Conservation (phyloP, 2,329 filamentous ascomycete genomes). For the Gyromitra esculenta region DNA sequence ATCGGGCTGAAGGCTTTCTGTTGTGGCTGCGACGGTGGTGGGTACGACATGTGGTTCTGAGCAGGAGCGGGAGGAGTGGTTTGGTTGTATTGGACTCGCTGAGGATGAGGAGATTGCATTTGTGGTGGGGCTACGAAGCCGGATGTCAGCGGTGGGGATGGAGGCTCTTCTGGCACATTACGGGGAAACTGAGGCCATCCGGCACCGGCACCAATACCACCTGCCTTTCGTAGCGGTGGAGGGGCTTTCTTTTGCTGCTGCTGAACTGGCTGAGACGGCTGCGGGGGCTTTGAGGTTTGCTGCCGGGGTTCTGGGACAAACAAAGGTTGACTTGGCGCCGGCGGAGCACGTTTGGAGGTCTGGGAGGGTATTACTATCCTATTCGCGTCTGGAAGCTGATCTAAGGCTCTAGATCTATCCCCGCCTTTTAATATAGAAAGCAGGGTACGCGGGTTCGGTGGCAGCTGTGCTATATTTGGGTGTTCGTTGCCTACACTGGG, state of each 20-base stretch:
- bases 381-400: constrained; percentile 34
- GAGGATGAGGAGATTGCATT: constrained; percentile 26
- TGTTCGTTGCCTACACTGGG: constrained; percentile 32
- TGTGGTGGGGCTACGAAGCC: constrained; percentile 37
- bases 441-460: constrained; percentile 49
- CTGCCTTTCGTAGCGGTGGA: neutral
- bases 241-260: constrained; percentile 16
- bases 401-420: constrained; percentile 13
- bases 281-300: neutral
- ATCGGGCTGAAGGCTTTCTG: constrained; percentile 30
- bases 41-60: constrained; percentile 28
- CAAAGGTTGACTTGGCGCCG: constrained; percentile 35
- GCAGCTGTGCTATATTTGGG: constrained; percentile 50
- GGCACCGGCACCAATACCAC: constrained; percentile 29
- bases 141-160: constrained; percentile 50
- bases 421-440: constrained; percentile 49
- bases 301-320: constrained; percentile 8
- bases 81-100: constrained; percentile 24
- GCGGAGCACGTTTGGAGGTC: constrained; percentile 30
- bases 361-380: constrained; percentile 27
- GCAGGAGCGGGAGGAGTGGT: constrained; percentile 19
- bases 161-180: constrained; percentile 38
- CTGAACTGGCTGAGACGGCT: neutral
- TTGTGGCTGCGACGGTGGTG: neutral
- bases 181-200: constrained; percentile 46